Conservation (phyloP, 2,329 filamentous ascomycete species). For the Metarhizium humberi region DNA sequence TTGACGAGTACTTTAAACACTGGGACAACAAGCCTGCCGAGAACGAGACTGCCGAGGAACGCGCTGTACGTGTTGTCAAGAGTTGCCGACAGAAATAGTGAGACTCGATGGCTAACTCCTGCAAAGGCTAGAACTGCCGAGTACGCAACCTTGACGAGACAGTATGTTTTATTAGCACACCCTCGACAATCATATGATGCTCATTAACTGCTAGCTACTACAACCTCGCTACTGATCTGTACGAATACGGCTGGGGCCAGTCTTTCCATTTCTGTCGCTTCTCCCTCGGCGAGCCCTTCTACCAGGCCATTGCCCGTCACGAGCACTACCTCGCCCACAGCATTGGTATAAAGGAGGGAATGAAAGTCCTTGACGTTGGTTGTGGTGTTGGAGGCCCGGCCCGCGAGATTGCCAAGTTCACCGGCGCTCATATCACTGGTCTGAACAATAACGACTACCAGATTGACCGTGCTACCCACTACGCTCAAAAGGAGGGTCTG, state of each 20-base stretch:
- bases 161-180: slow-evolving; percentile 48
- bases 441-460: slow-evolving; percentile 99
- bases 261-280: slow-evolving; percentile 98
- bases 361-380: slow-evolving; percentile 90
- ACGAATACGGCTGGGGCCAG: slow-evolving; percentile 94
- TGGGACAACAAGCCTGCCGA: slow-evolving; percentile 78
- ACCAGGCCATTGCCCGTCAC: slow-evolving; percentile 87
- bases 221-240: slow-evolving; percentile 90
- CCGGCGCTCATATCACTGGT: slow-evolving; percentile 78
- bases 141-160: slow-evolving; percentile 87
- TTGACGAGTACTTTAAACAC: slow-evolving; percentile 93
- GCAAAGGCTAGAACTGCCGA: slow-evolving; percentile 66
- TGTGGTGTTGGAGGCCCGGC: slow-evolving; percentile 95
- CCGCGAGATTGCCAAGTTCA: slow-evolving; percentile 93
- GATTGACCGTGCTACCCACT: slow-evolving; percentile 83
- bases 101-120: slow-evolving; percentile 8
- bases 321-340: slow-evolving; percentile 94
- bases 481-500: slow-evolving; percentile 74
- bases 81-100: not conserved
- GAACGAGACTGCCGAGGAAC: slow-evolving; percentile 73
- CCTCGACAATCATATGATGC: not conserved
- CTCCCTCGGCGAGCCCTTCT: slow-evolving; percentile 75
- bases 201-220: slow-evolving; percentile 59
- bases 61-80: slow-evolving; percentile 51
- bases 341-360: slow-evolving; percentile 76